phyloP scores from a whole-genome alignment of 2,329 filamentous ascomycete genomes.

The Colletotrichum truncatum region DNA sequence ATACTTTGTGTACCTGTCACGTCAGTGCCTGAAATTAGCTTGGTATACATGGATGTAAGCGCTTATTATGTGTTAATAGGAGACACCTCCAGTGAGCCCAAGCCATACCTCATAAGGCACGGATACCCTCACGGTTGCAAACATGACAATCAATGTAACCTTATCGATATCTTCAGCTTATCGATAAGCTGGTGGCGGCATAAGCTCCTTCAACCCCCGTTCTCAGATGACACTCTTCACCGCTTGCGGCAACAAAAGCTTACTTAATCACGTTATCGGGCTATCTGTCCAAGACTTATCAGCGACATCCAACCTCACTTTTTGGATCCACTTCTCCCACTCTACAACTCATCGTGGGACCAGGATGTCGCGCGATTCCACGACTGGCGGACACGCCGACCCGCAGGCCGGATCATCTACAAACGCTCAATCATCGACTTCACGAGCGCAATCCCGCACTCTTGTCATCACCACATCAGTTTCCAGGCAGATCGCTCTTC shows the following conservation, averaged over 20 bases:
- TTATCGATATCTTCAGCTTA: background rate
- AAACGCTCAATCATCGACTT: background rate
- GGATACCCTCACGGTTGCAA: too few species aligned
- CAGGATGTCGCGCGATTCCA: slow-evolving; percentile 18
- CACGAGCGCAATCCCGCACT: background rate
- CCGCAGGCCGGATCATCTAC: background rate
- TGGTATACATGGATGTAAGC: too few species aligned
- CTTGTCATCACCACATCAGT: background rate
- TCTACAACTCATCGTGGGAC: slow-evolving; percentile 13
- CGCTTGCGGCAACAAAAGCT: background rate
- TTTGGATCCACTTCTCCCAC: background rate
- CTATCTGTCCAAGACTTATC: background rate
- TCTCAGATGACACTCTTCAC: background rate
- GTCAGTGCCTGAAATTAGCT: too few species aligned
- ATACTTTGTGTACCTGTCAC: too few species aligned
- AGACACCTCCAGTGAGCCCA: too few species aligned
- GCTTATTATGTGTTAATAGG: too few species aligned
- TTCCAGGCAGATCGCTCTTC: slow-evolving; percentile 33
- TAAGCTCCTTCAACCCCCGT: background rate
- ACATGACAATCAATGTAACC: too few species aligned
- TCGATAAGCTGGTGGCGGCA: background rate
- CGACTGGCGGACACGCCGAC: background rate
- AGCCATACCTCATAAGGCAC: too few species aligned
- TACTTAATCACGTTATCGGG: slow-evolving; percentile 6
- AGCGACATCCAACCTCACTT: background rate